These are phyloP conservation scores for Fraxinus paxiana DNA, from an alignment of 305 asterid genomes.

Conservation along the genomic window DNA sequence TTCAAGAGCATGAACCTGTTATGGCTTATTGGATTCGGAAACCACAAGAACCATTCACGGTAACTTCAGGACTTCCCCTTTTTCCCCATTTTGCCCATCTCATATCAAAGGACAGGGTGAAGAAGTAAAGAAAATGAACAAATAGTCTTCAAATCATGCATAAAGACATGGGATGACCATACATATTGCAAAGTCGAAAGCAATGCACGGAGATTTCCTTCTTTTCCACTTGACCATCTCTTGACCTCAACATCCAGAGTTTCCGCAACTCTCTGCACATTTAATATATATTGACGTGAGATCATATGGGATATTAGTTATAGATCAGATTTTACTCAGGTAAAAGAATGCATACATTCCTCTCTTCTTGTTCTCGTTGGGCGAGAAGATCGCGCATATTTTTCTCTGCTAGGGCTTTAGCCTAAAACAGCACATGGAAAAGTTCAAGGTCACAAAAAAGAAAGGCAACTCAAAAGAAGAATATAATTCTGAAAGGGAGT, in stretches of 20 bases:
- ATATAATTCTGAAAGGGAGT: slow-evolving; percentile 6
- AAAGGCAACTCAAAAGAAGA: neutral
- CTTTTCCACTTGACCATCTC: slow-evolving; percentile 95
- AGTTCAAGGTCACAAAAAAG: slow-evolving; percentile 3
- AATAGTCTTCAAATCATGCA: neutral
- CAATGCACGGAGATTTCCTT: slow-evolving; percentile 89
- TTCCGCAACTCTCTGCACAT: slow-evolving; percentile 80
- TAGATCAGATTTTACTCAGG: slow-evolving; percentile 24
- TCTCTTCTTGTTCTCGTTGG: slow-evolving; percentile 83
- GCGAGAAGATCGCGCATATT: slow-evolving; percentile 87
- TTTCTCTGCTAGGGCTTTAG: slow-evolving; percentile 91
- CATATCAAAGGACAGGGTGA: neutral
- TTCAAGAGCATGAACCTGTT: neutral
- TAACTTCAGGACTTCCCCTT: neutral
- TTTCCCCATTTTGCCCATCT: neutral
- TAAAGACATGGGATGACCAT: slow-evolving; percentile 26
- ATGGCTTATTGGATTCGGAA: neutral
- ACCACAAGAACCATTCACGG: neutral
- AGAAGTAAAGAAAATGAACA: neutral
- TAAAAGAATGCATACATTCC: slow-evolving; percentile 52
- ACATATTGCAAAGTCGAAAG: slow-evolving; percentile 95
- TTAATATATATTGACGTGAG: slow-evolving; percentile 25
- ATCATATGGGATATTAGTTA: slow-evolving; percentile 23
- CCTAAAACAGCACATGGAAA: slow-evolving; percentile 51
- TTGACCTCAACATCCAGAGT: slow-evolving; percentile 77